Conservation (phyloP, 192 early-diverging fungal species). For the Coemansia sp. region DNA sequence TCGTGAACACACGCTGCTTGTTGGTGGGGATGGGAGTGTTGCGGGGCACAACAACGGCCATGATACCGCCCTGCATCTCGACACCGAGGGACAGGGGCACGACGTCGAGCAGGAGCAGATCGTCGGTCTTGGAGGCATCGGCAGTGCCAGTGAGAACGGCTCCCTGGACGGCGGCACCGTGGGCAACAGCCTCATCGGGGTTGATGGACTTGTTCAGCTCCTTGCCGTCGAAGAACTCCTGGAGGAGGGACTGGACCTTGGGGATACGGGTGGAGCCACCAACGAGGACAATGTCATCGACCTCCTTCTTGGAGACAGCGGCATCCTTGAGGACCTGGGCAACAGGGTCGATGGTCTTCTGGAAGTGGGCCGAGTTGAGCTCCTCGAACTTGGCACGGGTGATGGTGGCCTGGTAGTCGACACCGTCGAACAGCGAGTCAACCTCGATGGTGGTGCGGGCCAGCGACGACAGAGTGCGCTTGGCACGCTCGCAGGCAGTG, state of each 20-base stretch:
- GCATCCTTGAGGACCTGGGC: constrained; percentile 75
- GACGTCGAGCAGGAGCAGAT: constrained; percentile 80
- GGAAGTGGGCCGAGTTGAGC: constrained; percentile 65
- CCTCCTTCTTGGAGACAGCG: constrained; percentile 68
- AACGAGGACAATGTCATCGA: constrained; percentile 80
- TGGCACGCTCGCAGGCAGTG: constrained; percentile 73
- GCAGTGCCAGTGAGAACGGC: constrained; percentile 71
- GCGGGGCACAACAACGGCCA: constrained; percentile 79
- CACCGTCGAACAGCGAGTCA: constrained; percentile 73
- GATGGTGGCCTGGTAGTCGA: constrained; percentile 72
- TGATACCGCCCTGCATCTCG: constrained; percentile 82
- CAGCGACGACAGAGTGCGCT: constrained; percentile 73
- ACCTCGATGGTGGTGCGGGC: constrained; percentile 69
- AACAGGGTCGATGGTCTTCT: constrained; percentile 70
- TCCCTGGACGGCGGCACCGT: constrained; percentile 89
- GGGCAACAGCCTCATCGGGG: constrained; percentile 94
- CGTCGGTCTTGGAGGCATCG: constrained; percentile 61
- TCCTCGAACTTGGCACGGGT: constrained; percentile 82
- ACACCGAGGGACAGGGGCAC: constrained; percentile 82
- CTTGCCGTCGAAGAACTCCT: constrained; percentile 79
- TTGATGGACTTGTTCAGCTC: constrained; percentile 85
- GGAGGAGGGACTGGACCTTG: constrained; percentile 79
- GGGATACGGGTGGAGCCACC: constrained; percentile 94
- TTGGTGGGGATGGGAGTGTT: constrained; percentile 82
- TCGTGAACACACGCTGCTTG: constrained; percentile 80